Evolutionary conservation across 2,329 filamentous ascomycete species (phyloP).

Genomic region (Colletotrichum siamense): DNA sequence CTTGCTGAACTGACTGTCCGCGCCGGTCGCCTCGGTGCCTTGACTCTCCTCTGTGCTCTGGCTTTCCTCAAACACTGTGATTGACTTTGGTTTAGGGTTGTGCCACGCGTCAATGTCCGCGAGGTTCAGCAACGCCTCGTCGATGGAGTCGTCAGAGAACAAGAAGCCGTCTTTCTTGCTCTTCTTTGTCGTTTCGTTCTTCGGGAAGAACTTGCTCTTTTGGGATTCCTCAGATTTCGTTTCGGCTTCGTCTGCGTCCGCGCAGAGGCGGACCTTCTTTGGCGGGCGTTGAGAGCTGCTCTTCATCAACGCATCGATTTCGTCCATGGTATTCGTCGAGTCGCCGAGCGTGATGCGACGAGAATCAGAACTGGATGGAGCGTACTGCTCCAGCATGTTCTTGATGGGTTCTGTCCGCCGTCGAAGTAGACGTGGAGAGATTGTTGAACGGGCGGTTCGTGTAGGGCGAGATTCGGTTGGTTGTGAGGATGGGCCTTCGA

Average conservation of each 20-base stretch:
- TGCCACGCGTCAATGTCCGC: slow-evolving; percentile 59
- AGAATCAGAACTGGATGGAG: neutral
- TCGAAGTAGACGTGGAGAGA: slow-evolving; percentile 47
- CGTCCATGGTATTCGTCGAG: slow-evolving; percentile 7
- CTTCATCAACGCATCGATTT: slow-evolving; percentile 19
- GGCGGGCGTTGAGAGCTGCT: slow-evolving; percentile 42
- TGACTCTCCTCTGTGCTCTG: slow-evolving; percentile 33
- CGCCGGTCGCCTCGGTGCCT: slow-evolving; percentile 4
- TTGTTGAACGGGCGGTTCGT: slow-evolving; percentile 27
- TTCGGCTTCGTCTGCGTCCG: slow-evolving; percentile 39
- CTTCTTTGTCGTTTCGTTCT: slow-evolving; percentile 29
- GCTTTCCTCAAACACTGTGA: slow-evolving; percentile 49
- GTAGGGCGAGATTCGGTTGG: slow-evolving; percentile 23
- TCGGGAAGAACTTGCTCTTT: slow-evolving; percentile 61
- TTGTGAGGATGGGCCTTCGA: slow-evolving; percentile 38
- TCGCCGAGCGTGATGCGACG: slow-evolving; percentile 4
- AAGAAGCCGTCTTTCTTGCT: slow-evolving; percentile 47
- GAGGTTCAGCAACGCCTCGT: slow-evolving; percentile 56
- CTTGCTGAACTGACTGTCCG: slow-evolving; percentile 21
- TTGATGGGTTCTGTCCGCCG: slow-evolving; percentile 59
- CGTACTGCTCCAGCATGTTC: slow-evolving; percentile 40
- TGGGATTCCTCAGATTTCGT: slow-evolving; percentile 38
- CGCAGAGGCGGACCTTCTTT: slow-evolving; percentile 63
- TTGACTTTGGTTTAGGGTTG: slow-evolving; percentile 39
- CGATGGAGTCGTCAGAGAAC: slow-evolving; percentile 63